Evolutionary conservation across 352 stramenopile genomes (phyloP), one percentile per base, ranked within the genome.

Genomic region (Globisporangium solare): DNA sequence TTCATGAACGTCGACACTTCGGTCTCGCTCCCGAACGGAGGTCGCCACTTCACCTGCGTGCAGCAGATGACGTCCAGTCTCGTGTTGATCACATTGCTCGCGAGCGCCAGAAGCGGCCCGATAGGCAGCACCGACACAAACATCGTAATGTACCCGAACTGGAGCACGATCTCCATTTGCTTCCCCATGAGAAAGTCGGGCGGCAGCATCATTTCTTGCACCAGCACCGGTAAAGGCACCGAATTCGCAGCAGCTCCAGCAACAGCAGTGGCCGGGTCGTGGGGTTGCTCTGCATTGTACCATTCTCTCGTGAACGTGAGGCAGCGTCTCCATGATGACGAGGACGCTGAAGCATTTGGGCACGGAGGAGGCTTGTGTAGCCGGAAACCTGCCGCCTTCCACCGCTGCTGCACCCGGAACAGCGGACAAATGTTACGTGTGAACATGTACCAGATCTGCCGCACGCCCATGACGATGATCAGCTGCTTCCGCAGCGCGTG

Each of bases 61-160:
- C 88, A 82, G 62, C 89, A 93, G 10, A 84, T 66, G 0, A 94
- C 85, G 54, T 97, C 87, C 7, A 95, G 66, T 37, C 91, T 78
- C 53, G 88, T 91, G 51, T 95, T 92, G 55, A 97, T 64, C 1
- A 92, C 76, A 60, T 97, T 96, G 48, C 80, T 89, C 24, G 94
- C 45, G 45, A 95, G 72, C 21, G 89, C 89, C 53, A 97, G 76
- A 43, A 98, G 64, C 17, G 92, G 85, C 20, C 86, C 94, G 15
- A 92, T 61, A 0, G 92, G 92, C 54, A 97, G 88, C 42, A 95
- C 94, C 0, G 83, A 92, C 2, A 96, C 89, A 68, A 98, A 98
- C 70, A 98, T 86, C 35, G 91, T 98, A 42, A 98, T 82, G 67
- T 98, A 98, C 45, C 92, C 92, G 61, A 98, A 97, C 82, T 89